These are phyloP conservation scores for Tephrocybe rancida DNA, from an alignment of 768 basidiomycete species.

Conservation along the genomic window DNA sequence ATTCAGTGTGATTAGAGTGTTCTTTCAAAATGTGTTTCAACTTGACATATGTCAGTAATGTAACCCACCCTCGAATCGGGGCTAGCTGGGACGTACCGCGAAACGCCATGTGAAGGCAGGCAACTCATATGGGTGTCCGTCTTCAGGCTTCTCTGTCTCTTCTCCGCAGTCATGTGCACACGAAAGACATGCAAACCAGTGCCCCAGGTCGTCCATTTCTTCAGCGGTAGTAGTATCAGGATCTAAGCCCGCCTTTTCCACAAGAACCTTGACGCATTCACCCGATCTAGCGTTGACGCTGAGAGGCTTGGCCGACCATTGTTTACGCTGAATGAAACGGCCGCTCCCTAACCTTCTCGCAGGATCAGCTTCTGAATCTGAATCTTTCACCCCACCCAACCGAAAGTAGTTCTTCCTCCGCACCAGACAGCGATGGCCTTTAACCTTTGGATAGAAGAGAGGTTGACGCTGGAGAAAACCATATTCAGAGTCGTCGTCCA, in stretches of 20 bases:
- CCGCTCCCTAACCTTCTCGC: constrained; percentile 12
- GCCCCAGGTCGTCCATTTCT: constrained; percentile 22
- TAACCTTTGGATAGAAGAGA: constrained; percentile 48
- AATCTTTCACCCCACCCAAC: too few species aligned
- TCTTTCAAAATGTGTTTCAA: constrained; percentile 6
- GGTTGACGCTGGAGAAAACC: too few species aligned
- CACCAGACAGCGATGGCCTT: constrained; percentile 46
- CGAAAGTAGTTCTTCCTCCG: constrained; percentile 12
- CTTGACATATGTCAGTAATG: too few species aligned
- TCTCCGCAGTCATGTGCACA: constrained; percentile 5
- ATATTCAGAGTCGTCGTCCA: constrained; percentile 7
- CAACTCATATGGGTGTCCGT: constrained; percentile 1
- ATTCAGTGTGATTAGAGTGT: background rate
- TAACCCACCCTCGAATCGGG: too few species aligned
- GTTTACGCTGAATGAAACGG: constrained; percentile 19
- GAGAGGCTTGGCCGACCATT: constrained; percentile 34
- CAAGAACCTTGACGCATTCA: constrained; percentile 33
- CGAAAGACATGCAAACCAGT: constrained; percentile 19
- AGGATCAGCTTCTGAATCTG: too few species aligned
- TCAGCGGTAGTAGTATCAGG: constrained; percentile 26
- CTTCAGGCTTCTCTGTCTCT: background rate
- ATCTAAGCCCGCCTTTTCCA: constrained; percentile 41
- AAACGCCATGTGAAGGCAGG: constrained; percentile 21
- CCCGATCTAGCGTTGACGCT: constrained; percentile 29
- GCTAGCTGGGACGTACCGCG: constrained; percentile 18